Evolutionary conservation across 331 rosid species (phyloP), one percentile per base, ranked within the genome.

Genomic region (Prunus yedoensis): DNA sequence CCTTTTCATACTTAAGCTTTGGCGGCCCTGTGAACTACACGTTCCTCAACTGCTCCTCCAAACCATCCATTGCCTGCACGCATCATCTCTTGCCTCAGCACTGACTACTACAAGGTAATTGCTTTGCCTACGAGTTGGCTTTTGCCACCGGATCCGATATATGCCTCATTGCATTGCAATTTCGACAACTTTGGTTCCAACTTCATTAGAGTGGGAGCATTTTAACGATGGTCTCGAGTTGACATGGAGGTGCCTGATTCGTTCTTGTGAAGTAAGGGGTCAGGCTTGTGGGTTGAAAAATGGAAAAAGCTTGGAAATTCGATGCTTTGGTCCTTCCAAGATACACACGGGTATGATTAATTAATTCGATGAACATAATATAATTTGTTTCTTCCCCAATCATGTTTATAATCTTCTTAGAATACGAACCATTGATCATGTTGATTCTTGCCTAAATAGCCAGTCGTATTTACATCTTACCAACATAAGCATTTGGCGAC

Each of bases 31-130:
- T 45, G 1, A 53, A 71, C 61, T 75, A 64, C 28, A 83, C 87
- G 4, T 78, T 88, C 74, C 51, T 84, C 10, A 68, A 77, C 18
- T 88, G 92, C 61, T 82, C 88, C 4, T 74, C 82, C 25, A 32
- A 78, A 30, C 11, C 57, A 1, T 3, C 20, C 7, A 50, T 51
- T 53, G 16, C 5, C 57, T 8, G 49, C 27, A 5, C 1, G 51
- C 23, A 65, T 75, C 4, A 68, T 88, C 47, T 9, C 77, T 13
- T 86, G 96, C 70, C 74, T 86, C 2, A 79, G 73, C 18, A n/a
- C 86, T 64, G 1, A 30, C 13, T 10, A 83, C 43, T 28, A 51
- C 77, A 4, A 56, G 71, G 87, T 38, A n/a, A 14, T 45, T 54
- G 32, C 41, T 5, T 30, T 53, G 20, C 51, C 66, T 13, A 18